Conservation (phyloP, 2,329 filamentous ascomycete genomes). For the Colletotrichum tropicicola region DNA sequence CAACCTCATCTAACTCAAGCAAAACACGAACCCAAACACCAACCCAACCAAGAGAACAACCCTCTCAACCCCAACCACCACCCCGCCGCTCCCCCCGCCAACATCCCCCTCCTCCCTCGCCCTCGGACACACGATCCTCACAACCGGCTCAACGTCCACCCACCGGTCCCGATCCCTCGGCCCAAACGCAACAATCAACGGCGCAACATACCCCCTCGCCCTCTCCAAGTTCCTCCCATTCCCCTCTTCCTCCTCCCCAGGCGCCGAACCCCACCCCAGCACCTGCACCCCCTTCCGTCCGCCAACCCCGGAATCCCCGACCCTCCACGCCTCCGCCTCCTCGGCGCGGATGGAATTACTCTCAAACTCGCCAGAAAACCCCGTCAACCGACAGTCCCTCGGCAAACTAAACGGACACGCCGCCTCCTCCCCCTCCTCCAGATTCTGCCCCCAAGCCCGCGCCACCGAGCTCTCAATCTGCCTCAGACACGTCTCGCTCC, state of each 20-base stretch:
- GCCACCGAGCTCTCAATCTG: neutral
- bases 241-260: neutral
- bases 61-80: neutral
- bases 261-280: neutral
- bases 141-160: neutral
- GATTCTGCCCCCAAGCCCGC: neutral
- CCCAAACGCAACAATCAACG: neutral
- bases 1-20: neutral
- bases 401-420: neutral
- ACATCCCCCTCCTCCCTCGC: neutral
- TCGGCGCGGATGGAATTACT: neutral
- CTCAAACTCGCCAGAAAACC: neutral
- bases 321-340: neutral
- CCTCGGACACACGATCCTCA: neutral
- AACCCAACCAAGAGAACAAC: neutral
- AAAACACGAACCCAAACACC: neutral
- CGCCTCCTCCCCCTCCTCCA: neutral
- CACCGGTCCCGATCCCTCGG: neutral
- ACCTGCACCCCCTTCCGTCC: neutral
- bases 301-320: neutral
- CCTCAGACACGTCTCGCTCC: neutral
- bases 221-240: neutral
- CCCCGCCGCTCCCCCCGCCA: neutral
- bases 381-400: neutral
- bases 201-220: neutral